Evolutionary conservation across 345 rosid species (phyloP).

Genomic region (Linum usitatissimum): DNA sequence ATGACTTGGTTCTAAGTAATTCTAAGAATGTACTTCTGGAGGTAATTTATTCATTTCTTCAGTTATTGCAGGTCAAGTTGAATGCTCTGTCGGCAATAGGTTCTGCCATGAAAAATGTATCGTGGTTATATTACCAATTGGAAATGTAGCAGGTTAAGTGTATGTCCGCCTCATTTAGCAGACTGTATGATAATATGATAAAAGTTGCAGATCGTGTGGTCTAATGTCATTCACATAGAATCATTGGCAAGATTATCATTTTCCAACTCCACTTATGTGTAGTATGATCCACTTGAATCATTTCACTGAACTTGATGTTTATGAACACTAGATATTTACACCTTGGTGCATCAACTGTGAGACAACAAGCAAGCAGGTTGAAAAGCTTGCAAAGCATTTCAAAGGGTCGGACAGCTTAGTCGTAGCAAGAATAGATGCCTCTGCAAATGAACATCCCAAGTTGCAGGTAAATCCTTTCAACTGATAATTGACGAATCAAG

Average conservation of each 20-base stretch:
- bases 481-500: background rate
- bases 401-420: slow-evolving; percentile 49
- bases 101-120: too few relatives aligned
- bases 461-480: slow-evolving; percentile 35
- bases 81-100: background rate
- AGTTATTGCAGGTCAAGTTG: background rate
- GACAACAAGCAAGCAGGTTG: slow-evolving; percentile 55
- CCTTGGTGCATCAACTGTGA: slow-evolving; percentile 86
- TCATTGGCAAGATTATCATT: background rate
- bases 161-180: too few relatives aligned
- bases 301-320: background rate
- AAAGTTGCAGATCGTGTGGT: too few relatives aligned
- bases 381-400: slow-evolving; percentile 84
- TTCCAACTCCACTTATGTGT: background rate
- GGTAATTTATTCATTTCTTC: slow-evolving; percentile 30
- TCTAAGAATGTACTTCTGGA: slow-evolving; percentile 65
- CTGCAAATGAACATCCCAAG: slow-evolving; percentile 72
- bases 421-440: slow-evolving; percentile 78
- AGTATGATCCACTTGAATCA: too few relatives aligned
- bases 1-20: slow-evolving; percentile 58
- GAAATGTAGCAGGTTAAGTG: too few relatives aligned
- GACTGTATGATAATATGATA: too few relatives aligned
- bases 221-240: background rate
- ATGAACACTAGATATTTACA: slow-evolving; percentile 42
- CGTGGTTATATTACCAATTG: too few relatives aligned